A percentile compares a stretch with the other conserved stretches of the same genome.
Evolutionary conservation across 176 grass and related monocot species (phyloP).

Genomic region (Elaeis guineensis): DNA sequence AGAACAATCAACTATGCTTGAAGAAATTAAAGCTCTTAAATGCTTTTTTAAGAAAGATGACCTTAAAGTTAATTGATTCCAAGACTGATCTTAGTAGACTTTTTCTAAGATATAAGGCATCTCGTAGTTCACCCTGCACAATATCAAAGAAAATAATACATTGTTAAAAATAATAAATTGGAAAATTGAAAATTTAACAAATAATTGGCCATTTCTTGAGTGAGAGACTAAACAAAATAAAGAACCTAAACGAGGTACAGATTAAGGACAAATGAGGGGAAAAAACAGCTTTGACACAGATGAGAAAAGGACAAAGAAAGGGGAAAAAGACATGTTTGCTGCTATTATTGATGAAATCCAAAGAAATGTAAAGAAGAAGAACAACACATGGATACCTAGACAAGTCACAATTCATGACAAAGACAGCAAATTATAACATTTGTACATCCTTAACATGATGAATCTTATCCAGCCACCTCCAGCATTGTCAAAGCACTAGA

Average conservation of each 20-base stretch:
- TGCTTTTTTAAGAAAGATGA: slow-evolving; percentile 16
- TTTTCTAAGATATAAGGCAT: slow-evolving; percentile 62
- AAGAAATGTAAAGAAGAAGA: too few species aligned
- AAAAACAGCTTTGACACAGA: slow-evolving; percentile 15
- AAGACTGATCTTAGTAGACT: slow-evolving; percentile 67
- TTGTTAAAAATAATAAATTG: slow-evolving; percentile 6
- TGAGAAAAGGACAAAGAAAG: slow-evolving; percentile 10
- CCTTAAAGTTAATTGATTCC: slow-evolving; percentile 64
- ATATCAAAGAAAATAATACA: slow-evolving; percentile 9
- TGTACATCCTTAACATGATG: too few species aligned
- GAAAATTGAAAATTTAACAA: not conserved
- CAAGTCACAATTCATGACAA: too few species aligned
- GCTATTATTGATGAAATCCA: too few species aligned
- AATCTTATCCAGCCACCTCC: too few species aligned
- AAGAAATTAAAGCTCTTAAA: not conserved
- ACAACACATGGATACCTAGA: too few species aligned
- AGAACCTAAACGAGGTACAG: not conserved
- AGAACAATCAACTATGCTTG: too few species aligned
- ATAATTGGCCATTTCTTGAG: too few species aligned
- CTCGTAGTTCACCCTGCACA: slow-evolving; percentile 62
- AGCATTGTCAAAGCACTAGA: too few species aligned
- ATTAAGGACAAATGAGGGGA: slow-evolving; percentile 11
- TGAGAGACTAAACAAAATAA: too few species aligned
- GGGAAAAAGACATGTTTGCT: too few species aligned
- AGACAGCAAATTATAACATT: too few species aligned